Percentiles rank a stretch among this genome's conserved stretches.
phyloP scores from a whole-genome alignment of 1,284 basidiomycete genomes.

The Trametes polyzona region DNA sequence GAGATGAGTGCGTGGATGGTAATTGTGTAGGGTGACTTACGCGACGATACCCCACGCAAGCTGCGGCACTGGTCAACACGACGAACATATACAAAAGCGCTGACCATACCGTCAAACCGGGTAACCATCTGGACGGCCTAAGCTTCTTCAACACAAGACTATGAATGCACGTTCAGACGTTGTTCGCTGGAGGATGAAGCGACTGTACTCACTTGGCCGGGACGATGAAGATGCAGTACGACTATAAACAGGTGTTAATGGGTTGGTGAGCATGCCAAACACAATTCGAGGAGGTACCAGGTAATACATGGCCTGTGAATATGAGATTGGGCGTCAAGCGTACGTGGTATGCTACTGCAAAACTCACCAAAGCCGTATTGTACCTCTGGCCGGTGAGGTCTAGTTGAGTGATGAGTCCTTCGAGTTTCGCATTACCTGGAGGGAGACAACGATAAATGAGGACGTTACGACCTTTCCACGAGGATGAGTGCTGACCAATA shows the following conservation, averaged over 20 bases:
- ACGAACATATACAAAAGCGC: not conserved
- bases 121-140: slow-evolving; percentile 38
- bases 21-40: slow-evolving; percentile 6
- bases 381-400: slow-evolving; percentile 60
- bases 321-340: not conserved
- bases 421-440: slow-evolving; percentile 39
- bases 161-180: no score
- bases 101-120: slow-evolving; percentile 33
- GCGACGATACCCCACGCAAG: slow-evolving; percentile 29
- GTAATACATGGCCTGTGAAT: slow-evolving; percentile 66
- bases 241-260: slow-evolving; percentile 36
- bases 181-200: no score
- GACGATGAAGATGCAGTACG: slow-evolving; percentile 63
- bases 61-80: not conserved
- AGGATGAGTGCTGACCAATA: slow-evolving; percentile 23
- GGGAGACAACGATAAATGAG: not conserved
- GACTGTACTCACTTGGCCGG: slow-evolving; percentile 52
- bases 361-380: slow-evolving; percentile 62
- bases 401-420: slow-evolving; percentile 58
- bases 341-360: not conserved
- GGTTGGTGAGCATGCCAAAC: not conserved
- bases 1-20: slow-evolving; percentile 40
- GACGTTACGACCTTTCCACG: no score
- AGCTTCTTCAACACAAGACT: slow-evolving; percentile 33
- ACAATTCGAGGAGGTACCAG: slow-evolving; percentile 46